Evolutionary conservation across 441 rosid species (phyloP).

Genomic region (Populus hybrid): DNA sequence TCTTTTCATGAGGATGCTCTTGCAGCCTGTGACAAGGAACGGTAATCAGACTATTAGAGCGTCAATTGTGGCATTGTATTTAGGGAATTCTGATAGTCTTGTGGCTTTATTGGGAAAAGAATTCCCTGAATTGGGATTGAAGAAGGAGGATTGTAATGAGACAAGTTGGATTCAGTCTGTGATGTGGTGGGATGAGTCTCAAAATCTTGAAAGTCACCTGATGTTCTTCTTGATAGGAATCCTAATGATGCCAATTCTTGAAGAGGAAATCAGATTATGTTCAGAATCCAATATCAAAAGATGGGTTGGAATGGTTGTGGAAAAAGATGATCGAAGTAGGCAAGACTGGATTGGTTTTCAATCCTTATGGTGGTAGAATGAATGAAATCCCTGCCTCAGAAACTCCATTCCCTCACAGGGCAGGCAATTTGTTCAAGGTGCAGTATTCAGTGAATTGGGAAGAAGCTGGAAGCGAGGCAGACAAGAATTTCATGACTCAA

Average conservation of each 20-base stretch:
- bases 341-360: slow-evolving; percentile 42
- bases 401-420: slow-evolving; percentile 55
- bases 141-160: no score
- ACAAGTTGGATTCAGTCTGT: no score
- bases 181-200: no score
- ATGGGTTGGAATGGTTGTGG: slow-evolving; percentile 33
- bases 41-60: no score
- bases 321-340: slow-evolving; percentile 43
- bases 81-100: no score
- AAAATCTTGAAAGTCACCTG: slow-evolving; percentile 31
- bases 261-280: slow-evolving; percentile 65
- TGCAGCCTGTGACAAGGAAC: no score
- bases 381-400: slow-evolving; percentile 29
- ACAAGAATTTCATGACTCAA: slow-evolving; percentile 28
- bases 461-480: slow-evolving; percentile 21
- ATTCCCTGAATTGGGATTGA: no score
- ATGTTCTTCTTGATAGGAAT: slow-evolving; percentile 41
- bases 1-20: no score
- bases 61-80: no score
- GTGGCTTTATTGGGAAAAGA: no score
- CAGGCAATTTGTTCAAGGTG: slow-evolving; percentile 43
- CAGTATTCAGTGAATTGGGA: slow-evolving; percentile 43
- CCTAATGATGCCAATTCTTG: slow-evolving; percentile 23
- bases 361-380: slow-evolving; percentile 67
- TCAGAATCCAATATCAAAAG: slow-evolving; percentile 29